These are phyloP conservation scores for Cercospora sp. DNA, from an alignment of 2,329 filamentous ascomycete genomes.

Conservation along the genomic window DNA sequence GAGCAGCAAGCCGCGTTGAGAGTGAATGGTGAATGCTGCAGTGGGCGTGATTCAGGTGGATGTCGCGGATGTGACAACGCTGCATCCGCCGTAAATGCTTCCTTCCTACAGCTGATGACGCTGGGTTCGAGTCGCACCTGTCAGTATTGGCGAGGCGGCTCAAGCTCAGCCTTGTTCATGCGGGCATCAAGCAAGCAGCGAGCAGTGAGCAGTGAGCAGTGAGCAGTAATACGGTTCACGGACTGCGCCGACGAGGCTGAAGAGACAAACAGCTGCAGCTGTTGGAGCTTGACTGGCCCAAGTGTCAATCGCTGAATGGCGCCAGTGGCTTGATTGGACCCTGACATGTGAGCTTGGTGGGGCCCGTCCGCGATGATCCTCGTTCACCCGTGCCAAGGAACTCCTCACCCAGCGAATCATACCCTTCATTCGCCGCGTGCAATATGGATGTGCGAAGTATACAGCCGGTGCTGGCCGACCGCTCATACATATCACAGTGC, in stretches of 20 bases:
- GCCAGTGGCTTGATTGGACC: neutral
- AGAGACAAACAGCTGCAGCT: neutral
- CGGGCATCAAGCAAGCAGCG: neutral
- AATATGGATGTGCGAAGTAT: slow-evolving; percentile 1
- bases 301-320: neutral
- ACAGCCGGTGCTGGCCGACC: neutral
- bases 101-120: neutral
- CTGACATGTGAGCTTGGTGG: neutral
- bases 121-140: neutral
- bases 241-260: neutral
- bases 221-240: neutral
- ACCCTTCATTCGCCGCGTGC: neutral
- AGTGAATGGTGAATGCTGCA: neutral
- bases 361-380: neutral
- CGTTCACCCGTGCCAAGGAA: neutral
- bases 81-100: neutral
- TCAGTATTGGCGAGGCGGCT: neutral
- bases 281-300: neutral
- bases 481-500: neutral
- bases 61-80: neutral
- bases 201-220: neutral
- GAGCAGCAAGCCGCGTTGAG: neutral
- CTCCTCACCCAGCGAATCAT: neutral
- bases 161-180: slow-evolving; percentile 2
- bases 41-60: neutral